Percentiles rank a stretch among this genome's conserved stretches.
Conservation (phyloP, 352 stramenopile species). For the Phytopythium ostracodes region DNA sequence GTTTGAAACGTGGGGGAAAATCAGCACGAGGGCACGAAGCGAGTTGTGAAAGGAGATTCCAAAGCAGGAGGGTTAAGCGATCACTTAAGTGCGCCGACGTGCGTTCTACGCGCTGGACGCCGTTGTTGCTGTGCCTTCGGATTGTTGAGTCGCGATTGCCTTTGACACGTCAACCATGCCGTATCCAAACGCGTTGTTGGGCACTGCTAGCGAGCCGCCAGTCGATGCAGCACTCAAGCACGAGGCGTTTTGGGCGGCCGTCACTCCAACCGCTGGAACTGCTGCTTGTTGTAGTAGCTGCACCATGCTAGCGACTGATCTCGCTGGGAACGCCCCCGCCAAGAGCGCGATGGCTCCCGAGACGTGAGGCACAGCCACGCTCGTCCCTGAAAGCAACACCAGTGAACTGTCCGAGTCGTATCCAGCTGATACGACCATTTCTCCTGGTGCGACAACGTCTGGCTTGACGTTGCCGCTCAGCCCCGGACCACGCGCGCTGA, state of each 20-base stretch:
- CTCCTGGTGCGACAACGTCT: slow-evolving; percentile 33
- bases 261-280: background rate
- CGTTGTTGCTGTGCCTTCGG: background rate
- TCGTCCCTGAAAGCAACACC: slow-evolving; percentile 26
- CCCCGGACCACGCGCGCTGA: slow-evolving; percentile 34
- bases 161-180: slow-evolving; percentile 41
- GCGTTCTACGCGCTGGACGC: background rate
- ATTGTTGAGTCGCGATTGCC: slow-evolving; percentile 11
- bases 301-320: slow-evolving; percentile 23
- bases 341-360: slow-evolving; percentile 32
- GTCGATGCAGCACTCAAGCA: slow-evolving; percentile 9
- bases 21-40: slow-evolving; percentile 11
- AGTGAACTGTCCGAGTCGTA: slow-evolving; percentile 7
- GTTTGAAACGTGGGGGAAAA: slow-evolving; percentile 52
- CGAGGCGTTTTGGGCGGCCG: slow-evolving; percentile 3
- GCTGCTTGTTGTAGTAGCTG: slow-evolving; percentile 16
- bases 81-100: background rate
- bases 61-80: background rate
- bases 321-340: slow-evolving; percentile 25
- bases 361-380: slow-evolving; percentile 35
- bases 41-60: background rate
- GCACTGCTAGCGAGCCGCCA: slow-evolving; percentile 14
- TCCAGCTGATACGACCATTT: slow-evolving; percentile 20
- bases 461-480: slow-evolving; percentile 37
- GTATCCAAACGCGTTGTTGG: slow-evolving; percentile 59